A percentile compares a stretch with the other conserved stretches of the same genome.
phyloP scores from a whole-genome alignment of 805 yeast genomes.

The Ogataea haglerorum region DNA sequence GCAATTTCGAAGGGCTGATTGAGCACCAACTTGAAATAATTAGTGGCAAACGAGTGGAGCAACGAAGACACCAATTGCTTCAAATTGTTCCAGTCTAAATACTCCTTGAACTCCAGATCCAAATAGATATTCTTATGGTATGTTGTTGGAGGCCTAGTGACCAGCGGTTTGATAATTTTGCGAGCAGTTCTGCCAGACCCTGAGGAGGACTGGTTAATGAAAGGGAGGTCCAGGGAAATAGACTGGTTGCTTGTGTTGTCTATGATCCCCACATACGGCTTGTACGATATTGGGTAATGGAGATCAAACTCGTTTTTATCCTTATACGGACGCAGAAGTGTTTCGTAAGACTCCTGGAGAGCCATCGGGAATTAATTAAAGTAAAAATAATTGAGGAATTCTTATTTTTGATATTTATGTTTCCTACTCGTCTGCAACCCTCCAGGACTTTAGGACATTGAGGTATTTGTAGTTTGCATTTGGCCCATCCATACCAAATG shows the following conservation, averaged over 20 bases:
- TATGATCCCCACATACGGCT: constrained; percentile 33
- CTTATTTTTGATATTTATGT: background rate
- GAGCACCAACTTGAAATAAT: constrained; percentile 64
- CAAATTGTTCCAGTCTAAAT: constrained; percentile 57
- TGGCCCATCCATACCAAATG: constrained; percentile 76
- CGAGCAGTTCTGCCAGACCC: constrained; percentile 15
- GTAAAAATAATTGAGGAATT: background rate
- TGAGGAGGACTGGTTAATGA: constrained; percentile 18
- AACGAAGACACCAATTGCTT: constrained; percentile 55
- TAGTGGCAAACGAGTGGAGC: constrained; percentile 57
- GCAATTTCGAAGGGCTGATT: constrained; percentile 90
- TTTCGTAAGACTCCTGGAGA: constrained; percentile 24
- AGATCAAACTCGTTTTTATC: constrained; percentile 31
- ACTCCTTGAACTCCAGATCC: constrained; percentile 64
- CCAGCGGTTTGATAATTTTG: constrained; percentile 22
- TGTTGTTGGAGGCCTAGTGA: constrained; percentile 16
- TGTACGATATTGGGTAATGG: constrained; percentile 34
- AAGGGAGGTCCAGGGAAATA: constrained; percentile 33
- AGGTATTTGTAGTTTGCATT: constrained; percentile 46
- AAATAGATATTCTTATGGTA: constrained; percentile 40
- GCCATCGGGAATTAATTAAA: constrained; percentile 16
- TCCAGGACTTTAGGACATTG: constrained; percentile 58
- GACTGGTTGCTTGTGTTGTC: constrained; percentile 34
- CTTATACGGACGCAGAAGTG: constrained; percentile 32
- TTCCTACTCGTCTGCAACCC: constrained; percentile 23